Conservation (phyloP, 305 asterid species). For the Plantago lanceolata region DNA sequence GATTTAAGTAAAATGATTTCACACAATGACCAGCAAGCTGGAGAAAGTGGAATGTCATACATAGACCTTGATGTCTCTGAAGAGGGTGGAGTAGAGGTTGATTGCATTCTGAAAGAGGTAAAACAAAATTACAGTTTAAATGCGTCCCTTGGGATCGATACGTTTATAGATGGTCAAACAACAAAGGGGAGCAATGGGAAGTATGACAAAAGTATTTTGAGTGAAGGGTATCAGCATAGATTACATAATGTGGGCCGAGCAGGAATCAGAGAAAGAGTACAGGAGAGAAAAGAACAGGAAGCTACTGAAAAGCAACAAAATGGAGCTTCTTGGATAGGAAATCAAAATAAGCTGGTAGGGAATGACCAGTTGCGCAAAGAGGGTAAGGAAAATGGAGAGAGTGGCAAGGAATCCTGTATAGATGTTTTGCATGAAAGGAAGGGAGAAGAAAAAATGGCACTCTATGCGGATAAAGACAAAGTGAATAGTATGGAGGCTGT, state of each 20-base stretch:
- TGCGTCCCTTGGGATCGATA: slow-evolving; percentile 23
- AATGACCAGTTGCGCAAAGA: slow-evolving; percentile 23
- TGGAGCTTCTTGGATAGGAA: slow-evolving; percentile 30
- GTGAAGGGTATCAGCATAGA: slow-evolving; percentile 35
- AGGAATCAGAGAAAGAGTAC: slow-evolving; percentile 28
- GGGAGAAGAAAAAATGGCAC: slow-evolving; percentile 23
- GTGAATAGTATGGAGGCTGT: slow-evolving; percentile 28
- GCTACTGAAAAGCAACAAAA: slow-evolving; percentile 32
- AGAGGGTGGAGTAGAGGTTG: slow-evolving; percentile 24
- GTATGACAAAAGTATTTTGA: slow-evolving; percentile 26
- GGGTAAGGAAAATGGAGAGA: slow-evolving; percentile 27
- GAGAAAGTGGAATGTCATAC: slow-evolving; percentile 24
- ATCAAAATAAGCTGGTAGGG: slow-evolving; percentile 24
- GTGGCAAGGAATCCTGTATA: slow-evolving; percentile 27
- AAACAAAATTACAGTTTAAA: slow-evolving; percentile 19
- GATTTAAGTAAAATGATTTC: slow-evolving; percentile 21
- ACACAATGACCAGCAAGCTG: slow-evolving; percentile 22
- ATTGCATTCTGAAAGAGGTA: slow-evolving; percentile 26
- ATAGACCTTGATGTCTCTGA: slow-evolving; percentile 23
- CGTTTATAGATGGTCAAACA: slow-evolving; percentile 21
- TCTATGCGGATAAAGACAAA: slow-evolving; percentile 26
- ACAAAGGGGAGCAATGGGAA: slow-evolving; percentile 24
- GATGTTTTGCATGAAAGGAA: slow-evolving; percentile 32
- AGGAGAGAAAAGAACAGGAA: slow-evolving; percentile 30
- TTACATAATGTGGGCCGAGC: slow-evolving; percentile 31